Base-by-base conservation (phyloP, 495 filamentous ascomycete species). In the Aspergillus sclerotiicarbonarius region DNA sequence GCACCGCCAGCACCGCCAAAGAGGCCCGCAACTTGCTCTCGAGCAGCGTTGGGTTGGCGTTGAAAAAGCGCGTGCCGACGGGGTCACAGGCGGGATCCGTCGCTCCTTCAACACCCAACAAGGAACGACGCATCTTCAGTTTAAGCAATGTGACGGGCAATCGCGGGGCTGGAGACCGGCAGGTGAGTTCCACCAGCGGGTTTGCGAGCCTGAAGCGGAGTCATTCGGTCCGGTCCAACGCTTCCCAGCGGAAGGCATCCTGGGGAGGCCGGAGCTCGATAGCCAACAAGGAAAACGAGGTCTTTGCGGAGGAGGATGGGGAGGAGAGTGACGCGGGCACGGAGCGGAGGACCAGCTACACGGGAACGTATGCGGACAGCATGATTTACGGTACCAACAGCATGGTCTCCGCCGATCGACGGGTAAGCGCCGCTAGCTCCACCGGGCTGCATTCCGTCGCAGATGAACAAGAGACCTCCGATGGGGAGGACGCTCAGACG, bases 71-170 rank as follows among this genome's bases (percentile, higher is more conserved):
- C 37, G 66, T 60, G 29, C 71, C 70, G 9, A 67, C 73, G 61
- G 61, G 74, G 19, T 60, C 78, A 19, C 72, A 79, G 54, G 62
- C 77, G 58, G 78, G 70, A 58, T 71, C 76, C n/a, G 75, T 73
- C 13, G 79, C 80, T 30, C 74, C 82, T 16, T 78, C 84, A 20
- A 77, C 76, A 37, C 67, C 68, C 33, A 68, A 71, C 58, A 71
- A 74, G 45, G 79, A 81, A 60, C 84, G 92, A 3, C 86, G 94
- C 10, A 96, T 96, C 60, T 81, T 93, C 41, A 94, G 90, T 53
- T 82, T 97, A 39, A 95, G 87, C 67, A 87, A 96, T 67, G 92
- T 98, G 18, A 88, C 82, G 8, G 84, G 87, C 55, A 96, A 96
- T 66, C 78, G 86, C 6, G 86, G 87, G 10, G 73, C 77, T 54